A percentile compares a stretch with the other conserved stretches of the same genome.
These are phyloP conservation scores for Hypoxylon rubiginosum DNA, from an alignment of 2,329 filamentous ascomycete species.

Conservation along the genomic window DNA sequence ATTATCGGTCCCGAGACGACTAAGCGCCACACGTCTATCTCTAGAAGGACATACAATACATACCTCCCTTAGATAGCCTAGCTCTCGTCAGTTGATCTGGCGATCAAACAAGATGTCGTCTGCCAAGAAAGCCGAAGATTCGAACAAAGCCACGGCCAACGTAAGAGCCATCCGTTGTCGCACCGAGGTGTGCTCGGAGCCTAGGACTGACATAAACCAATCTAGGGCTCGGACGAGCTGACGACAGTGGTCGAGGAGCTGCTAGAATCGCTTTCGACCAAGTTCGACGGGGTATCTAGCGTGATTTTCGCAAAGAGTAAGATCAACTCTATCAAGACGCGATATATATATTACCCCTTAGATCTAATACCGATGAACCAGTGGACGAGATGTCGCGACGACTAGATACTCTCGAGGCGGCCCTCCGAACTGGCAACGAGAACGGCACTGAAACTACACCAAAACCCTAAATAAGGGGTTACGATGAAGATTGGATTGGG, in stretches of 20 bases:
- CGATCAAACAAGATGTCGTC: constrained; percentile 43
- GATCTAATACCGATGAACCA: constrained; percentile 54
- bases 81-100: not conserved
- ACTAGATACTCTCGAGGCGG: constrained; percentile 84
- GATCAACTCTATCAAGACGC: not conserved
- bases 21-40: not conserved
- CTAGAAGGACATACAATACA: not conserved
- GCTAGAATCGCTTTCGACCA: constrained; percentile 84
- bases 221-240: constrained; percentile 69
- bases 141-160: constrained; percentile 33
- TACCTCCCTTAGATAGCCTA: not conserved
- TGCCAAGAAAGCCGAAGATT: constrained; percentile 44
- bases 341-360: not conserved
- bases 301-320: constrained; percentile 92
- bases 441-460: constrained; percentile 55
- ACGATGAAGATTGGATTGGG: not conserved
- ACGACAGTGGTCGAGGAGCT: constrained; percentile 87
- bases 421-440: constrained; percentile 71
- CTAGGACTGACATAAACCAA: constrained; percentile 23
- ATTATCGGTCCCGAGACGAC: not conserved
- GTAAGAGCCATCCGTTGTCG: constrained; percentile 28
- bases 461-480: constrained; percentile 51
- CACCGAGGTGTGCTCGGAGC: not conserved
- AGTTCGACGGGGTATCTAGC: constrained; percentile 86
- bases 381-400: constrained; percentile 95